Evolutionary conservation across 2,329 filamentous ascomycete species (phyloP).

Genomic region (Aureobasidium sp.): DNA sequence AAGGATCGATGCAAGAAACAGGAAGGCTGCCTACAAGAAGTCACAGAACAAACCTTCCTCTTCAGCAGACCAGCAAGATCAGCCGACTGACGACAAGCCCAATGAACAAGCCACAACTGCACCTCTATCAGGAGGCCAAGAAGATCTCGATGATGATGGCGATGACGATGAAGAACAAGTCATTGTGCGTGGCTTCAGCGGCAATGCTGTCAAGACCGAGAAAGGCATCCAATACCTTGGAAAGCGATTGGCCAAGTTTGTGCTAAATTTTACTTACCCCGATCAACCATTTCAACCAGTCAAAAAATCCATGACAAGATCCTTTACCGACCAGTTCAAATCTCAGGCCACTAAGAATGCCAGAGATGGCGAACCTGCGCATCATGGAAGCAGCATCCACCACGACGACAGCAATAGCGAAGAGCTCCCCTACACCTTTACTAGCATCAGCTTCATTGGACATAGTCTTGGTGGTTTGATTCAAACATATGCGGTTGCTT

Average conservation of each 20-base stretch:
- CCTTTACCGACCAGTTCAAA: conserved; percentile 40
- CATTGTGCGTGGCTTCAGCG: conserved; percentile 80
- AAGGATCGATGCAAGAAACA: conserved; percentile 56
- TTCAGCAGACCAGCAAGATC: conserved; percentile 17
- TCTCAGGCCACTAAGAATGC: conserved; percentile 35
- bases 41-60: conserved; percentile 14
- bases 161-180: conserved; percentile 73
- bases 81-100: conserved; percentile 20
- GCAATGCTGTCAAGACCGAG: conserved; percentile 86
- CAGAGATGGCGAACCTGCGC: conserved; percentile 39
- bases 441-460: conserved; percentile 89
- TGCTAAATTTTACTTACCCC: conserved; percentile 83
- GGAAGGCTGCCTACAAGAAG: conserved; percentile 34
- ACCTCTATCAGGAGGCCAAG: conserved; percentile 41
- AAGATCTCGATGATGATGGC: conserved; percentile 39
- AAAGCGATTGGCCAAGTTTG: conserved; percentile 84
- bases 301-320: conserved; percentile 44
- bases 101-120: conserved; percentile 31
- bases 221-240: conserved; percentile 94
- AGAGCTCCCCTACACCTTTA: conserved; percentile 66
- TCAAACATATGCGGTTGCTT: conserved; percentile 90
- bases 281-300: conserved; percentile 79
- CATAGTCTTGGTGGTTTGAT: conserved; percentile 86
- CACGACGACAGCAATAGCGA: conserved; percentile 34
- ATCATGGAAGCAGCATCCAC: conserved; percentile 55